Evolutionary conservation across 495 filamentous ascomycete species (phyloP), one percentile per base, ranked within the genome.

Genomic region (Hypoxylon trugodes): DNA sequence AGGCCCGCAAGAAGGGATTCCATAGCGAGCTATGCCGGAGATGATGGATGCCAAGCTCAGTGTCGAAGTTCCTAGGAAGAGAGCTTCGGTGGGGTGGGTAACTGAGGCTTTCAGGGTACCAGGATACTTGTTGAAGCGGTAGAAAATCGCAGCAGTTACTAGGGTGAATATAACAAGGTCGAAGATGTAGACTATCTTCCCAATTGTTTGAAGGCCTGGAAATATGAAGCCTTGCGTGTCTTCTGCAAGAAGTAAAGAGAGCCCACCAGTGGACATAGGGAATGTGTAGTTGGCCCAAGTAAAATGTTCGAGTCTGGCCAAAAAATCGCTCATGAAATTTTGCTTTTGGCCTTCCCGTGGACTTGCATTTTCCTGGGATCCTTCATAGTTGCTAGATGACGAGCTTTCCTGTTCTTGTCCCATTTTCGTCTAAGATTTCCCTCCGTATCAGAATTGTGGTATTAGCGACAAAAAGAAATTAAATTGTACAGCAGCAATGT

Each of bases 271-370:
- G 32, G 86, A 84, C 86, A 90, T 90, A 13, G 69, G 69, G 64
- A 87, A 69, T 8, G 85, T 88, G 70, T 86, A 91, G 82, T 87
- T 90, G 19, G 87, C 86, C 83, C 86, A 89, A n/a, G 88, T 90
- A 67, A 89, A 89, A 63, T 89, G 88, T 50, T 82, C 77, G 3
- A 89, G 73, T 4, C 87, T 77, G 7, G 53, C 49, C 41, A 72
- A 41, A 40, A 58, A 52, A 81, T 75, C 46, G 26, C 55, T 55
- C 51, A 61, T 32, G 55, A 52, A 47, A 47, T 51, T 15, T 24
- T 37, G 41, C 9, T 52, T 19, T 42, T 18, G 53, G 15, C 47
- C 53, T n/a, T 64, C 52, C 46, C 16, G 38, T 1, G 47, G n/a
- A n/a, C 21, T 41, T 40, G 10, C 51, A 21, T 48, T 47, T 1